A percentile compares a stretch with the other conserved stretches of the same genome.
These are phyloP conservation scores for Miscanthus lutarioriparius DNA, from an alignment of 176 grass and related monocot genomes.

Conservation along the genomic window DNA sequence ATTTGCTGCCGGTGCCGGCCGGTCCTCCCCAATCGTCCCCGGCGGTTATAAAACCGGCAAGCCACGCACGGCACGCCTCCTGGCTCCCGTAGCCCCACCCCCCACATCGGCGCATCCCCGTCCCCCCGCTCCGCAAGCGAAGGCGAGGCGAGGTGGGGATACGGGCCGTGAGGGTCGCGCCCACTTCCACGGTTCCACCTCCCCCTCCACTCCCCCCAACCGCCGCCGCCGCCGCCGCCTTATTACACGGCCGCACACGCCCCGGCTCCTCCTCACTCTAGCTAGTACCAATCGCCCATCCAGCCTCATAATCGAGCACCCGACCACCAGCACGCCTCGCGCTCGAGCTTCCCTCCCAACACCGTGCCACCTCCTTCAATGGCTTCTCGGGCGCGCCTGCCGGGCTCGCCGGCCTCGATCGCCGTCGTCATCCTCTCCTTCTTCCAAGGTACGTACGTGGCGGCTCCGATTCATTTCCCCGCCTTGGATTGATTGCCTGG, in stretches of 20 bases:
- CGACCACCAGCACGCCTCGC: not conserved
- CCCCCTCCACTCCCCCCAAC: not conserved
- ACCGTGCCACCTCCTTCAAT: not conserved
- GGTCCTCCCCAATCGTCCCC: not conserved
- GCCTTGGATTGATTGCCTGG: not conserved
- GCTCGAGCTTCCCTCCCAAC: not conserved
- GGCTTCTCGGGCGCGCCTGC: conserved; percentile 18
- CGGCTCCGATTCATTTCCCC: not conserved
- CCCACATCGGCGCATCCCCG: not conserved
- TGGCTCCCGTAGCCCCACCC: not conserved
- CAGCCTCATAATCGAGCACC: not conserved
- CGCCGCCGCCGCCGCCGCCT: conserved; percentile 1
- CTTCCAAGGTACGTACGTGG: conserved; percentile 37
- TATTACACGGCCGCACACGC: not conserved
- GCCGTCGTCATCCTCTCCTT: conserved; percentile 38
- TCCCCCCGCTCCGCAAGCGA: not conserved
- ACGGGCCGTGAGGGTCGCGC: conserved; percentile 1
- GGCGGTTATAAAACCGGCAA: conserved; percentile 3
- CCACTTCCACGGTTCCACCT: not conserved
- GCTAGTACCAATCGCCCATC: not conserved
- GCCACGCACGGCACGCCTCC: conserved; percentile 12
- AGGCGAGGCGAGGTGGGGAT: not conserved
- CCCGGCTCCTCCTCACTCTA: not conserved
- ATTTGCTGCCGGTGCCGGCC: not conserved
- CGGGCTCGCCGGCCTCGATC: conserved; percentile 31